A percentile compares a stretch with the other conserved stretches of the same genome.
Conservation (phyloP, 1,284 basidiomycete genomes). For the Anthracocystis setariae region DNA sequence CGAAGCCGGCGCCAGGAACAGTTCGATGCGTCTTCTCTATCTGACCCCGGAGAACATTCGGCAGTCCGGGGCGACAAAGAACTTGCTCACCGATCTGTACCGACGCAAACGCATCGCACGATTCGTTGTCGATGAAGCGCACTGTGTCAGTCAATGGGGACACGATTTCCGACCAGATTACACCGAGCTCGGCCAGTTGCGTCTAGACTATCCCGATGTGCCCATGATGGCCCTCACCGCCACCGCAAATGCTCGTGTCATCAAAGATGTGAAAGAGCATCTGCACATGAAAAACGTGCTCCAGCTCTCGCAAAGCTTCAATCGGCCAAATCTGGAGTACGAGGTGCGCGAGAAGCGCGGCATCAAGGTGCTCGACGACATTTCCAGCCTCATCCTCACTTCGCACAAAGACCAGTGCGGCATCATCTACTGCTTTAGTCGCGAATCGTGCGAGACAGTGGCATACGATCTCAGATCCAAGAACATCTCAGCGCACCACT, state of each 20-base stretch:
- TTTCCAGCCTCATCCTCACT: constrained; percentile 77
- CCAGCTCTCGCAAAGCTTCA: constrained; percentile 81
- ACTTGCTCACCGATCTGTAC: constrained; percentile 75
- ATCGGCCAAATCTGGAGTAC: constrained; percentile 86
- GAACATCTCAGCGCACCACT: constrained; percentile 79
- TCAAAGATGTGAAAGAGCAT: constrained; percentile 80
- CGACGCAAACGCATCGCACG: constrained; percentile 76
- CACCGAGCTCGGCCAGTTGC: constrained; percentile 75
- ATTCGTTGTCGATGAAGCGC: constrained; percentile 96
- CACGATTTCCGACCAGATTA: constrained; percentile 78
- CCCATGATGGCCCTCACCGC: constrained; percentile 97
- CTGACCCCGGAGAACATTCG: constrained; percentile 86
- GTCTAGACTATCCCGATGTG: constrained; percentile 78
- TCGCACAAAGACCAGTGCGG: constrained; percentile 77
- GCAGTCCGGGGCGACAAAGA: constrained; percentile 70
- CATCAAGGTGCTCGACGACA: constrained; percentile 73
- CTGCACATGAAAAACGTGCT: constrained; percentile 73
- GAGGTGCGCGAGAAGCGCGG: constrained; percentile 75
- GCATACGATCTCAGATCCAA: constrained; percentile 75
- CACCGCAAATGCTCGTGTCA: constrained; percentile 82
- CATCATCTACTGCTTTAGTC: constrained; percentile 84
- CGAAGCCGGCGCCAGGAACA: constrained; percentile 70
- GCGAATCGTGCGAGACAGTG: constrained; percentile 80
- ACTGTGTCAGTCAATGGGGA: constrained; percentile 87
- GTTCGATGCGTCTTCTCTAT: constrained; percentile 77